Evolutionary conservation across 306 rosid genomes (phyloP).

Genomic region (Vigna nakashimae): DNA sequence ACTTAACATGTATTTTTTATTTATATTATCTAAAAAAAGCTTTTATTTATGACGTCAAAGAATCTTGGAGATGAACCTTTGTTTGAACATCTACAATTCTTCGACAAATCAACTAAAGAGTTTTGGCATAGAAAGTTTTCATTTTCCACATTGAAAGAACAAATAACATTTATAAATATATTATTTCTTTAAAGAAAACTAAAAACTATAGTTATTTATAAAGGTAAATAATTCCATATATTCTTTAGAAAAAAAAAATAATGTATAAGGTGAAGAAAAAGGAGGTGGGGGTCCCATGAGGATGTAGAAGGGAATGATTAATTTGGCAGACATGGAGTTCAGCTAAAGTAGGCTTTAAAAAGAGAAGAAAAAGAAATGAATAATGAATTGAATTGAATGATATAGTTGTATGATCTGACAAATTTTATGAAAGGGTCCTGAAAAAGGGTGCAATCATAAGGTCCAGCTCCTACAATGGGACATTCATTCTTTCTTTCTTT

Average conservation of each 20-base stretch:
- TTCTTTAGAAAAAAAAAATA: background rate
- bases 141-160: too few relatives aligned
- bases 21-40: too few relatives aligned
- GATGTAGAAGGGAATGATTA: constrained; percentile 53
- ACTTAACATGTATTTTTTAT: too few relatives aligned
- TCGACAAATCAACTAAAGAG: too few relatives aligned
- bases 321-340: constrained; percentile 59
- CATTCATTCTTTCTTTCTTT: constrained; percentile 34
- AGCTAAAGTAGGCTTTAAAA: constrained; percentile 53
- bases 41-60: too few relatives aligned
- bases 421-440: constrained; percentile 53
- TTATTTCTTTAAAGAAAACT: too few relatives aligned
- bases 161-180: too few relatives aligned
- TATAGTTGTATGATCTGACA: constrained; percentile 56
- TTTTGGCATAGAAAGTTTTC: too few relatives aligned
- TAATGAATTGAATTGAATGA: constrained; percentile 55
- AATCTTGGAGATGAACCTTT: too few relatives aligned
- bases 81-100: too few relatives aligned
- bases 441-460: constrained; percentile 69
- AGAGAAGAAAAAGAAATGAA: constrained; percentile 26
- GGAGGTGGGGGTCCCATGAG: constrained; percentile 52
- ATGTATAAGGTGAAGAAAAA: background rate
- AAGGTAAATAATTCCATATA: too few relatives aligned
- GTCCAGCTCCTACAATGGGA: constrained; percentile 57
- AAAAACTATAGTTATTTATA: too few relatives aligned